Percentiles rank a stretch among this genome's conserved stretches.
These are phyloP conservation scores for Globisporangium cystogenes DNA, from an alignment of 352 stramenopile genomes.

Conservation along the genomic window DNA sequence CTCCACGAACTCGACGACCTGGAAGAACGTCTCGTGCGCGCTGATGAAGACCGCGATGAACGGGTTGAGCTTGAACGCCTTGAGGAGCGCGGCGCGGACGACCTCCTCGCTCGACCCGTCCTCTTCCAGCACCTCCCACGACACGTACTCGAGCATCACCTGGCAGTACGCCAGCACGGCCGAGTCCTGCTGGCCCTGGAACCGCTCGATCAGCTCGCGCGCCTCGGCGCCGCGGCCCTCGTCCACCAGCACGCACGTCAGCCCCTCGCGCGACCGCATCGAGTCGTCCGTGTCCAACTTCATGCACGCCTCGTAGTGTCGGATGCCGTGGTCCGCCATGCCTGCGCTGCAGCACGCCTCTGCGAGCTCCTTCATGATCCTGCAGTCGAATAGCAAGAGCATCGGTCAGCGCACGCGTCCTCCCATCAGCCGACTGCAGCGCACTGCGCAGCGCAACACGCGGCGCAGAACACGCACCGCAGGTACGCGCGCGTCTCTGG, in stretches of 20 bases:
- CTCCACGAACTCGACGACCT: slow-evolving; percentile 80
- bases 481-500: slow-evolving; percentile 69
- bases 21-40: slow-evolving; percentile 72
- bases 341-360: slow-evolving; percentile 65
- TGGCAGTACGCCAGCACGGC: slow-evolving; percentile 77
- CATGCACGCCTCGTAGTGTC: slow-evolving; percentile 82
- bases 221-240: slow-evolving; percentile 73
- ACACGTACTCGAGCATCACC: slow-evolving; percentile 85
- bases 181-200: slow-evolving; percentile 34
- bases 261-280: slow-evolving; percentile 55
- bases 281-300: slow-evolving; percentile 59
- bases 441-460: too few relatives aligned
- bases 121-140: slow-evolving; percentile 85
- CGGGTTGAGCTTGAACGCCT: slow-evolving; percentile 70
- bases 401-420: background rate
- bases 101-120: slow-evolving; percentile 70
- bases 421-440: too few relatives aligned
- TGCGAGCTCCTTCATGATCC: slow-evolving; percentile 65
- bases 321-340: slow-evolving; percentile 70
- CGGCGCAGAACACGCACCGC: slow-evolving; percentile 28
- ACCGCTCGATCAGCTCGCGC: slow-evolving; percentile 60
- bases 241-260: slow-evolving; percentile 73
- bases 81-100: slow-evolving; percentile 60
- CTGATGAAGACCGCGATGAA: slow-evolving; percentile 82
- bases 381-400: slow-evolving; percentile 3